These are phyloP conservation scores for Mycena rosella DNA, from an alignment of 768 basidiomycete species.

Conservation along the genomic window DNA sequence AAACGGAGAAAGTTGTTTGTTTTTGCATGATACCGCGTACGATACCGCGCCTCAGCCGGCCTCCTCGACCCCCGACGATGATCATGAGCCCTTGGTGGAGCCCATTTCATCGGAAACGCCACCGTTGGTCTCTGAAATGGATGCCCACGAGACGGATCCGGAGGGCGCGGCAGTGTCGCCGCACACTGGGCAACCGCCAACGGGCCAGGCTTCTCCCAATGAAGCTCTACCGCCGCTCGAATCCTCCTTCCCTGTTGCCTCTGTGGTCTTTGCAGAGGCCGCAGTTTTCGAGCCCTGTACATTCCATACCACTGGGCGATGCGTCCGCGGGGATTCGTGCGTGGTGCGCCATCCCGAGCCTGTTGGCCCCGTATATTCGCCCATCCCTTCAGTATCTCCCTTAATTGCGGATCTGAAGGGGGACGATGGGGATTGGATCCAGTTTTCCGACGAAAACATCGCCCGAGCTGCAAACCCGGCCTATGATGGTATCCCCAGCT, in stretches of 20 bases:
- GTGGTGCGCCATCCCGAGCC: constrained; percentile 15
- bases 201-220: neutral
- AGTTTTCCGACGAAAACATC: constrained; percentile 18
- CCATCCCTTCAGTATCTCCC: constrained; percentile 28
- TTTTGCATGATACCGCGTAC: constrained; percentile 14
- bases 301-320: constrained; percentile 20
- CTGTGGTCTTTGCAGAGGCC: neutral
- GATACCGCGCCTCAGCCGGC: neutral
- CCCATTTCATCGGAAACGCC: neutral
- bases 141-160: neutral
- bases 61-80: constrained; percentile 1
- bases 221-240: neutral
- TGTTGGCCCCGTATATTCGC: constrained; percentile 12
- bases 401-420: constrained; percentile 1
- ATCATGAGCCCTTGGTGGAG: neutral
- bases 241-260: neutral
- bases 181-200: neutral
- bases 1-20: constrained; percentile 24
- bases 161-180: neutral
- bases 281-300: constrained; percentile 28
- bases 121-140: neutral
- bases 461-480: constrained; percentile 12
- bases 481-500: neutral
- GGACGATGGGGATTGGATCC: constrained; percentile 19
- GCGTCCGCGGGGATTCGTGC: constrained; percentile 28